These are phyloP conservation scores for Sporothrix euskadiensis DNA, from an alignment of 2,329 filamentous ascomycete species.

Conservation along the genomic window DNA sequence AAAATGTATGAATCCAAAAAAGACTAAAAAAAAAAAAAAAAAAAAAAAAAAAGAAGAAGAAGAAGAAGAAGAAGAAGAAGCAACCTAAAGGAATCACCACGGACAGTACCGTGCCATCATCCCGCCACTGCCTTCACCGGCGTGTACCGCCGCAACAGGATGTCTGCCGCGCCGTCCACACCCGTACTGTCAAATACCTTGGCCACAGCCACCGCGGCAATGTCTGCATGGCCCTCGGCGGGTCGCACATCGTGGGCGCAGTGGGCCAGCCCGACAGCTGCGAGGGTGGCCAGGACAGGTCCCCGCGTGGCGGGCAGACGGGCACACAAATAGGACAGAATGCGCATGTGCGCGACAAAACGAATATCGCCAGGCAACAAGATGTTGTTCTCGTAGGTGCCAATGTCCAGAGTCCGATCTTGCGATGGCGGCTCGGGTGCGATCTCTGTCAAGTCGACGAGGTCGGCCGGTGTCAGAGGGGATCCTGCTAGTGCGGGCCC, in stretches of 20 bases:
- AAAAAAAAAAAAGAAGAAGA: no score
- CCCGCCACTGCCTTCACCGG: background rate
- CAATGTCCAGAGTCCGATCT: background rate
- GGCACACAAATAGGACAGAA: slow-evolving; percentile 32
- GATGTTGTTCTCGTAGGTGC: background rate
- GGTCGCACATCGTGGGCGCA: slow-evolving; percentile 34
- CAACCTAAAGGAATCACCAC: background rate
- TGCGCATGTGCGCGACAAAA: slow-evolving; percentile 33
- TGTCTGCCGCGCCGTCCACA: slow-evolving; percentile 29
- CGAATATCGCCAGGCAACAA: slow-evolving; percentile 34
- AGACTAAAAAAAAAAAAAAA: no score
- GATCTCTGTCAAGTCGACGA: background rate
- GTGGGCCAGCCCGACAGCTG: slow-evolving; percentile 33
- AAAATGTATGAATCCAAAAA: background rate
- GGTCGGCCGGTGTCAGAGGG: background rate
- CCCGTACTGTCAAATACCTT: slow-evolving; percentile 30
- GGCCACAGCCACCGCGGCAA: slow-evolving; percentile 31
- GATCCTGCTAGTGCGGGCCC: background rate
- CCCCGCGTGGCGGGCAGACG: slow-evolving; percentile 31
- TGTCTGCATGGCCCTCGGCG: slow-evolving; percentile 31
- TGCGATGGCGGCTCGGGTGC: background rate
- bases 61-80: no score
- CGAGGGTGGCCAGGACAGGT: slow-evolving; percentile 31
- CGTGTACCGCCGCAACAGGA: slow-evolving; percentile 30
- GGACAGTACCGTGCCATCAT: background rate